phyloP scores from a whole-genome alignment of 2,329 filamentous ascomycete genomes.

The Sclerotiophoma versabilis region DNA sequence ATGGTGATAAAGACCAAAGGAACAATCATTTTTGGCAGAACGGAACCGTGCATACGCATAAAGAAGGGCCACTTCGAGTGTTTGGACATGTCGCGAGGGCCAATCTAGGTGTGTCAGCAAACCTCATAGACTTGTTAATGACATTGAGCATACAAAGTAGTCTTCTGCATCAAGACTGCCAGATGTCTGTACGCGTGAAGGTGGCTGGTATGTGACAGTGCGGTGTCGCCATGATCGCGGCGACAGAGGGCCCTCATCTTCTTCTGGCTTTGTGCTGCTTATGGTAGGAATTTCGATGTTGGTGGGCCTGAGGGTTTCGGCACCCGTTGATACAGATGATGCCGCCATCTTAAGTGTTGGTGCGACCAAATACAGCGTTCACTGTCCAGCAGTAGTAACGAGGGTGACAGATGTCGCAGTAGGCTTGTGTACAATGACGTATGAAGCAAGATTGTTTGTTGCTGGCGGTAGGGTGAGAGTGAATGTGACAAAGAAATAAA shows the following conservation, averaged over 20 bases:
- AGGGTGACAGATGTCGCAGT: background rate
- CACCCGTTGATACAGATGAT: constrained; percentile 35
- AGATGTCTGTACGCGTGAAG: constrained; percentile 38
- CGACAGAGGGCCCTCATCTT: constrained; percentile 35
- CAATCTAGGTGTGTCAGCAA: constrained; percentile 43
- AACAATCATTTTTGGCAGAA: constrained; percentile 76
- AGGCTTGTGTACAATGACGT: constrained; percentile 4
- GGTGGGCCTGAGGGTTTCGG: constrained; percentile 39
- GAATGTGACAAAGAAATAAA: constrained; percentile 11
- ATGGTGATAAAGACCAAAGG: constrained; percentile 67
- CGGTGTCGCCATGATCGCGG: constrained; percentile 44
- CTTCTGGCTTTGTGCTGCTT: constrained; percentile 9
- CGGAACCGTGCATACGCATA: constrained; percentile 76
- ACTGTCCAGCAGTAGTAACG: constrained; percentile 44
- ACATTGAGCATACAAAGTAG: constrained; percentile 62
- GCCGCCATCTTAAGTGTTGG: constrained; percentile 29
- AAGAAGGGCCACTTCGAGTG: constrained; percentile 81
- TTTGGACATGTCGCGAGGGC: constrained; percentile 72
- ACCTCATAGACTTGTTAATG: background rate
- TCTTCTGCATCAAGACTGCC: constrained; percentile 59
- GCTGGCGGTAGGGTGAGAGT: constrained; percentile 4
- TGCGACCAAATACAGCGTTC: constrained; percentile 6
- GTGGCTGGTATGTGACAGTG: constrained; percentile 35
- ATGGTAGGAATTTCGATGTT: constrained; percentile 41
- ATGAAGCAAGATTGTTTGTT: background rate